A percentile compares a stretch with the other conserved stretches of the same genome.
Evolutionary conservation across 78 protist genomes (phyloP).

Genomic region (Blattamonas nauphoetae): DNA sequence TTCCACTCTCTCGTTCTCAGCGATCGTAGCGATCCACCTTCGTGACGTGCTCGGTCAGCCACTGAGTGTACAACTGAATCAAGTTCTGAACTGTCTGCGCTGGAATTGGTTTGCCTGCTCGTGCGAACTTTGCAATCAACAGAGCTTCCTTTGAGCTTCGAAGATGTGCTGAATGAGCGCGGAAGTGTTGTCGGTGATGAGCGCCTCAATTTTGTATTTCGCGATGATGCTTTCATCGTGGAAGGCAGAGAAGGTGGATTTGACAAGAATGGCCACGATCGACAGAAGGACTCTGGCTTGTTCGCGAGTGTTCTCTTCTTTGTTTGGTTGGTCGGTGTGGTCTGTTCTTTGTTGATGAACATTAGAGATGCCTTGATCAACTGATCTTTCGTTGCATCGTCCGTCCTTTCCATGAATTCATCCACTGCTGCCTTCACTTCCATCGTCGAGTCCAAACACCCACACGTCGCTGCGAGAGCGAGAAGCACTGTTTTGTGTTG

Average conservation of each 20-base stretch:
- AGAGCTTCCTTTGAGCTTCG: neutral
- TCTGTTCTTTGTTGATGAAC: too few relatives aligned
- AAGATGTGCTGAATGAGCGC: neutral
- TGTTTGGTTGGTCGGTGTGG: too few relatives aligned
- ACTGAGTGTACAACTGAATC: neutral
- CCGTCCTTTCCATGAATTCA: neutral
- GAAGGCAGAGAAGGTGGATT: neutral
- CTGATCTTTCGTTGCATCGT: neutral
- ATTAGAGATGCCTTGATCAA: too few relatives aligned
- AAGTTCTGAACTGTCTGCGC: neutral
- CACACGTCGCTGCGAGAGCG: neutral
- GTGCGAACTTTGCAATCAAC: neutral
- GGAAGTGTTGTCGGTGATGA: neutral
- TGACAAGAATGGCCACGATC: neutral
- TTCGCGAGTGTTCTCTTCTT: too few relatives aligned
- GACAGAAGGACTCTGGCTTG: neutral
- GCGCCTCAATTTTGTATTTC: neutral
- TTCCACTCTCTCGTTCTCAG: too few relatives aligned
- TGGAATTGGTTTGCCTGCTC: neutral
- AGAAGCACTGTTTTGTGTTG: neutral
- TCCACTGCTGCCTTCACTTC: neutral
- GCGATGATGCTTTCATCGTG: neutral
- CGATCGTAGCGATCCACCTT: neutral
- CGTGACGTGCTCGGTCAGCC: neutral
- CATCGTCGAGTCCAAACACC: neutral